Base-by-base conservation (phyloP, 495 filamentous ascomycete species). In the Podospora conica region DNA sequence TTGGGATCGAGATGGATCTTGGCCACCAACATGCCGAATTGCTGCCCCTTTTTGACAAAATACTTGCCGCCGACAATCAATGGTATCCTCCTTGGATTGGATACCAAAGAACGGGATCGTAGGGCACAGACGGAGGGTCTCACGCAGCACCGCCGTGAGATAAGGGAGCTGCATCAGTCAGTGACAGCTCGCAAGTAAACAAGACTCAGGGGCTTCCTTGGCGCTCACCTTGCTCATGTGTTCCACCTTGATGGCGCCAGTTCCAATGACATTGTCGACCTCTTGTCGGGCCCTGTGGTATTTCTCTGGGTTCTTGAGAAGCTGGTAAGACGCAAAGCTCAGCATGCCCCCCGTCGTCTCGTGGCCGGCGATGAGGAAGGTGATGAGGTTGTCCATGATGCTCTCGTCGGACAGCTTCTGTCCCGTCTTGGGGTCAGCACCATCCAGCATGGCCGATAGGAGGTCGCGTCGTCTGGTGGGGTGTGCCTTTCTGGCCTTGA, bases 301-400 rank as follows among this genome's bases (percentile, higher is more conserved):
- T 5, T 72, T 73, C 3, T 75, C 66, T 0, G 85, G 86, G 69
- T 86, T 79, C 53, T 78, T 81, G 58, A 88, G 70, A 0, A 91
- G 79, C 40, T 81, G 77, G 74, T 83, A 88, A 70, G 90, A 83
- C 22, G 80, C 69, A 54, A 86, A 86, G n/a, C 80, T 82, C 6
- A 86, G 66, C 1, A 82, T 58, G 1, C 82, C 84, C 15, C 85
- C 87, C 0, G 90, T 92, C 0, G 90, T 92, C 75, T 92, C 90
- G 68, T 92, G 89, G 1, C 90, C 89, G 24, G 86, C 88, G 72
- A 89, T 86, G 68, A 91, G 73, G 68, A 91, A 91, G 0, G 89
- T 91, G 58, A 89, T 86, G 77, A 93, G 85, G 71, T 92, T 90
- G 72, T 91, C 80, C 23, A 87, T 79, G 69, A 91, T 88, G 58